phyloP scores from a whole-genome alignment of 148 eudicot genomes.

The Chenopodium suecicum region DNA sequence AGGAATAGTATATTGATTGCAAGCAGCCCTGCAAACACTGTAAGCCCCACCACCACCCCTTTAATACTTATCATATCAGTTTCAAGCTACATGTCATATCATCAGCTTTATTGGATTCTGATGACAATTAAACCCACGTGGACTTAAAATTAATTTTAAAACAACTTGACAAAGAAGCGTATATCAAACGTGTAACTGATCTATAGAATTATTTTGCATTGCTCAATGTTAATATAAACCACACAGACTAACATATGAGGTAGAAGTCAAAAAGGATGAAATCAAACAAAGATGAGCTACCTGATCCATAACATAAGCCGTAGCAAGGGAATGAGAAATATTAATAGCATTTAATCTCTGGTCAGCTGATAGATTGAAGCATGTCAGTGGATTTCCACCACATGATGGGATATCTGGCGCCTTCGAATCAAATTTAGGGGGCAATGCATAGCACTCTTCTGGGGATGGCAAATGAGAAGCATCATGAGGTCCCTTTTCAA shows the following conservation, averaged over 20 bases:
- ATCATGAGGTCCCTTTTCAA: constrained; percentile 42
- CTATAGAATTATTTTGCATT: not conserved
- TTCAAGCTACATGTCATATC: not conserved
- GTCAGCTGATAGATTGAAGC: constrained; percentile 58
- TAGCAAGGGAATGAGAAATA: constrained; percentile 78
- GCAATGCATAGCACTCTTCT: constrained; percentile 47
- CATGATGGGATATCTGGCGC: constrained; percentile 43
- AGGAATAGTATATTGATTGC: not conserved
- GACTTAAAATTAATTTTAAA: not conserved
- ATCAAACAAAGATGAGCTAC: constrained; percentile 27
- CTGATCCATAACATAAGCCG: constrained; percentile 99
- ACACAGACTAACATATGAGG: not conserved
- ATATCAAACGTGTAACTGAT: not conserved
- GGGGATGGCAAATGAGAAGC: constrained; percentile 35
- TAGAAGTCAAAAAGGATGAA: not conserved
- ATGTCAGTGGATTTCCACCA: constrained; percentile 34
- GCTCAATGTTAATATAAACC: not conserved
- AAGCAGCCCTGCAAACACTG: not conserved
- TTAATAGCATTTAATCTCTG: constrained; percentile 77
- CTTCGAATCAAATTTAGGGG: constrained; percentile 46
- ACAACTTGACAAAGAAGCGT: not conserved
- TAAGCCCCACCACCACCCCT: not conserved
- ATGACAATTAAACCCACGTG: not conserved
- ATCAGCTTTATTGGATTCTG: not conserved
- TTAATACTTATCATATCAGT: not conserved